Evolutionary conservation across 2,329 filamentous ascomycete species (phyloP).

Genomic region (Aspergillus felis): DNA sequence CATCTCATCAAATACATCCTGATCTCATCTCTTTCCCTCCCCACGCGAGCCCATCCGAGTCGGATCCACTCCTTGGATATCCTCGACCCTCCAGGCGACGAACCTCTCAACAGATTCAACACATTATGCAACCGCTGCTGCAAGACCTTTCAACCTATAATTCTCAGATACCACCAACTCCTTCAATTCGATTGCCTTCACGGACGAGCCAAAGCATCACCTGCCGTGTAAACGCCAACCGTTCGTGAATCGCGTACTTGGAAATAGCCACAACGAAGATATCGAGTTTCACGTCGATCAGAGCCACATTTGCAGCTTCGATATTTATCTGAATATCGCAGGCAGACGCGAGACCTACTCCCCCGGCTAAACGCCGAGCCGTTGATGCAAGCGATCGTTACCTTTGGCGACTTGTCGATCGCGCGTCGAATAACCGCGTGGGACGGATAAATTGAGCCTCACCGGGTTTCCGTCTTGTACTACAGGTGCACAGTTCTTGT

Average conservation of each 20-base stretch:
- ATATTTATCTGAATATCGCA: conserved; percentile 37
- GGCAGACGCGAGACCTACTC: conserved; percentile 40
- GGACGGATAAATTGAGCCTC: conserved; percentile 19
- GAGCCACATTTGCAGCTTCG: conserved; percentile 18
- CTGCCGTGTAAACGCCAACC: conserved; percentile 35
- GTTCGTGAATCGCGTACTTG: conserved; percentile 39
- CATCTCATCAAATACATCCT: conserved; percentile 27
- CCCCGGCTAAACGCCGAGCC: conserved; percentile 43
- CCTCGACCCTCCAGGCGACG: not conserved
- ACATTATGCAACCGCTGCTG: not conserved
- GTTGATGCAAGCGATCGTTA: conserved; percentile 41
- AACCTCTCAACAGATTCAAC: not conserved
- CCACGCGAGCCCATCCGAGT: conserved; percentile 21
- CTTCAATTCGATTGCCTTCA: conserved; percentile 26
- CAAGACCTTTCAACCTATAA: conserved; percentile 11
- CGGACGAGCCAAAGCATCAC: conserved; percentile 37
- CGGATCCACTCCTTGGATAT: conserved; percentile 34
- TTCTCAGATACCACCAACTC: conserved; percentile 19
- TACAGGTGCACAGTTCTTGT: conserved; percentile 17
- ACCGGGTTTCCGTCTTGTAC: conserved; percentile 1
- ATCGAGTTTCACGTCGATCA: conserved; percentile 42
- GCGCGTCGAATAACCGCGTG: conserved; percentile 31
- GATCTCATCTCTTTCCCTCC: conserved; percentile 21
- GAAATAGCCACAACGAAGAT: conserved; percentile 40
- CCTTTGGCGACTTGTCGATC: conserved; percentile 39